Conservation (phyloP, 2,329 filamentous ascomycete species). For the Coniochaeta hoffmannii region DNA sequence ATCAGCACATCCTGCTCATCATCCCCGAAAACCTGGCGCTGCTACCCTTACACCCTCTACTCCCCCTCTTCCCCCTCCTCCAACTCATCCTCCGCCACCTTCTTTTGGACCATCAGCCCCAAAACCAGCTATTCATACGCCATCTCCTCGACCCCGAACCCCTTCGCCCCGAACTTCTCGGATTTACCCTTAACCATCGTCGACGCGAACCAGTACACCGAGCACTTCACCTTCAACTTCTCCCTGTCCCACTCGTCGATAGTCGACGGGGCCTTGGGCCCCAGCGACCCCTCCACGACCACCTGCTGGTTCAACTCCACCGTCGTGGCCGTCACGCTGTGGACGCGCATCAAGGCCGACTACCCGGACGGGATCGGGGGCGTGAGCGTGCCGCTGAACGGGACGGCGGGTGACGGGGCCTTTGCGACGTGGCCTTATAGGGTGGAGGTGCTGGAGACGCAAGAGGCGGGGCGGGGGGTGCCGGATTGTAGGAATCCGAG, state of each 20-base stretch:
- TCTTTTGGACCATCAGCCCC: conserved; percentile 53
- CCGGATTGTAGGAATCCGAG: conserved; percentile 43
- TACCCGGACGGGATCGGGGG: conserved; percentile 17
- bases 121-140: conserved; percentile 32
- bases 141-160: conserved; percentile 49
- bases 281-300: conserved; percentile 31
- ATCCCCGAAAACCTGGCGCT: conserved; percentile 51
- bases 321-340: conserved; percentile 48
- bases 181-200: conserved; percentile 41
- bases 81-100: conserved; percentile 36
- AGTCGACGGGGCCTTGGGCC: conserved; percentile 34
- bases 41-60: conserved; percentile 50
- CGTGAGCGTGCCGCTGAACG: conserved; percentile 12
- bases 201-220: conserved; percentile 36
- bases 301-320: conserved; percentile 54
- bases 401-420: conserved; percentile 6
- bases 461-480: conserved; percentile 36
- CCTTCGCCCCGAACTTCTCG: conserved; percentile 48
- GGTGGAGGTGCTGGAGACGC: conserved; percentile 46
- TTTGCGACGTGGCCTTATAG: conserved; percentile 49
- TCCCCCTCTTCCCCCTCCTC: conserved; percentile 23
- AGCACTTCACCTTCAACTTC: conserved; percentile 53
- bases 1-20: conserved; percentile 49
- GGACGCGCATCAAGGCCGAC: conserved; percentile 37
- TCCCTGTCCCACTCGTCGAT: conserved; percentile 40